Conservation (phyloP, 1,139 yeast genomes). For the Blastobotrys arbuscula region DNA sequence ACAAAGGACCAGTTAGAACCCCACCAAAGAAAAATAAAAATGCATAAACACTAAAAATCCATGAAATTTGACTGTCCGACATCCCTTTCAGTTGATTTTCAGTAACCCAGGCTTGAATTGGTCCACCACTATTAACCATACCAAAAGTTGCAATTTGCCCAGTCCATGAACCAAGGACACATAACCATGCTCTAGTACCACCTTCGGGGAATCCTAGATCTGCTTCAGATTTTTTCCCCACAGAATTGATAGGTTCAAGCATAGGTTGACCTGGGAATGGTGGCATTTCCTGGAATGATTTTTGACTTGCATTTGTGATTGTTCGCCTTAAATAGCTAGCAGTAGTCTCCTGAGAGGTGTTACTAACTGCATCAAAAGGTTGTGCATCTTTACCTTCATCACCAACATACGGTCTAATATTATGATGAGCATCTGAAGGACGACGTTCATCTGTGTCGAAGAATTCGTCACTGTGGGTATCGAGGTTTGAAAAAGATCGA, state of each 20-base stretch:
- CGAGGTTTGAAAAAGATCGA: not conserved
- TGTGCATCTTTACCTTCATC: not conserved
- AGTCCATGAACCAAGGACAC: conserved; percentile 55
- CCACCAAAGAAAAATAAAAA: conserved; percentile 55
- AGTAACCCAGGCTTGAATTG: conserved; percentile 53
- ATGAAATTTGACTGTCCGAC: conserved; percentile 46
- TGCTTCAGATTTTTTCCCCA: conserved; percentile 3
- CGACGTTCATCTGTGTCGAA: not conserved
- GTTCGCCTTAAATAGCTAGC: not conserved
- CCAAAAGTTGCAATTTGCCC: conserved; percentile 61
- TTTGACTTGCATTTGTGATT: not conserved
- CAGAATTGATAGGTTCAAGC: conserved; percentile 10
- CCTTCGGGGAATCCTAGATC: conserved; percentile 57
- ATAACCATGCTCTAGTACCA: conserved; percentile 39
- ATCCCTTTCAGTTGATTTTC: conserved; percentile 43
- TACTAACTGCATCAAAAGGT: no score
- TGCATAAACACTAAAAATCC: conserved; percentile 58
- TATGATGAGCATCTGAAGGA: not conserved
- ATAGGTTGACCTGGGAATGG: conserved; percentile 14
- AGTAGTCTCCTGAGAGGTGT: not conserved
- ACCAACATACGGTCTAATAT: not conserved
- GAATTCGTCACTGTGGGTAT: not conserved
- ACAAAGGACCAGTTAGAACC: conserved; percentile 54
- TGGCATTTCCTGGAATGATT: conserved; percentile 10
- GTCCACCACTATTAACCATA: conserved; percentile 53